Percentiles rank a stretch among this genome's conserved stretches.
Conservation (phyloP, 495 filamentous ascomycete genomes). For the Ramalina peruviana region DNA sequence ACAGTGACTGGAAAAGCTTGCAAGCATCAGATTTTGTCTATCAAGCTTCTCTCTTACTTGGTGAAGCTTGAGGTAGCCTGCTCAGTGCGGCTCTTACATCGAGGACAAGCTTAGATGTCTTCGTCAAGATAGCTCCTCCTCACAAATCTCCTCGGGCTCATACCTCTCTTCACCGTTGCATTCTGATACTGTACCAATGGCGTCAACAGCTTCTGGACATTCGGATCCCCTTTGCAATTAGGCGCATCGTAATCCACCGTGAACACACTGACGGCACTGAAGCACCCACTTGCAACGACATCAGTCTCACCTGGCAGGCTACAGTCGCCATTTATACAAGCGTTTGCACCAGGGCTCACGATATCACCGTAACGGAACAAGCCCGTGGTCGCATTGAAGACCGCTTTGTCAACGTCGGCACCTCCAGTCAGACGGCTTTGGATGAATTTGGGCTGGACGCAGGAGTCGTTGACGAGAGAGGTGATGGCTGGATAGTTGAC, state of each 20-base stretch:
- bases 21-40: no score
- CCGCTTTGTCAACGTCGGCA: constrained; percentile 13
- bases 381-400: constrained; percentile 19
- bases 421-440: constrained; percentile 20
- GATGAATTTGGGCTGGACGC: constrained; percentile 25
- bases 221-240: not conserved
- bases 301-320: constrained; percentile 21
- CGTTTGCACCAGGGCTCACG: constrained; percentile 8
- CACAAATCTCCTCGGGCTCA: not conserved
- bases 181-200: constrained; percentile 1
- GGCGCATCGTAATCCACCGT: constrained; percentile 26
- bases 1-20: no score
- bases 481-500: constrained; percentile 25
- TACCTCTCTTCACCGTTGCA: not conserved
- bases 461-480: constrained; percentile 12
- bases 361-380: constrained; percentile 19
- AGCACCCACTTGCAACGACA: constrained; percentile 15
- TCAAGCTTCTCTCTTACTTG: no score
- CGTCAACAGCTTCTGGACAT: not conserved
- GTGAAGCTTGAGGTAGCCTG: no score
- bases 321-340: constrained; percentile 24
- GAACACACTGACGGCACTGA: constrained; percentile 22
- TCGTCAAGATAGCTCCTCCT: not conserved
- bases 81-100: not conserved
- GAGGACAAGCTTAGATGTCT: not conserved